Evolutionary conservation across 2,329 filamentous ascomycete genomes (phyloP), one percentile per base, ranked within the genome.

Genomic region (Mollisia scopiformis): DNA sequence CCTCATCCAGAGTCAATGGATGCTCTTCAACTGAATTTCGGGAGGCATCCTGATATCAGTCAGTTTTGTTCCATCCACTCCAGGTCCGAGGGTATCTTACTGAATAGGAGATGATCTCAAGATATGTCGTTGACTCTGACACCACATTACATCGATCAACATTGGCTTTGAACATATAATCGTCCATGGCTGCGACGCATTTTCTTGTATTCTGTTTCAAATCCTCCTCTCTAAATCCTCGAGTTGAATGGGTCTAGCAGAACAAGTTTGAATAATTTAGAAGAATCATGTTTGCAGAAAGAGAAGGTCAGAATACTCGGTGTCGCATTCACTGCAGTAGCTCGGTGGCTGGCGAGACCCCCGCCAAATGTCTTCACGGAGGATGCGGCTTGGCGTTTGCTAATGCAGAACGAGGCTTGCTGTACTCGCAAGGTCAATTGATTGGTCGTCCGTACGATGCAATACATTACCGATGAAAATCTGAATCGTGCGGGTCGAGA

Each of bases 161-260:
- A 58, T 73, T 69, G 35, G 61, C 51, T 43, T 69, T 62, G 54
- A 74, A 74, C 68, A 74, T 69, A 64, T 74, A 74, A 64, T 73
- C 70, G 59, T 74, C 73, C 73, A 74, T 74, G 7, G 25, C 55
- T 37, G 31, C 55, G 35, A 30, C 10, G 19, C 61, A 61, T 58
- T 30, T 41, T 39, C 37, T 41, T 51, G 43, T 8, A 13, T 16
- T 39, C 14, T 19, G n/a, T 33, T 11, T 10, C 31, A 3, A 19
- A 11, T 41, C 37, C 37, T n/a, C 2, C 11, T 28, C 11, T 16
- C 16, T 3, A 47, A 13, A 21, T 21, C n/a, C 11, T 25, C 5
- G 8, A 47, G 28, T 14, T 27, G 25, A 47, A 27, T 14, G 28
- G 23, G 6, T 6, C 25, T 16, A 47, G 23, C 43, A 47, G 10